phyloP scores from a whole-genome alignment of 2,329 filamentous ascomycete species.

The Chrysoporthe austroafricana region DNA sequence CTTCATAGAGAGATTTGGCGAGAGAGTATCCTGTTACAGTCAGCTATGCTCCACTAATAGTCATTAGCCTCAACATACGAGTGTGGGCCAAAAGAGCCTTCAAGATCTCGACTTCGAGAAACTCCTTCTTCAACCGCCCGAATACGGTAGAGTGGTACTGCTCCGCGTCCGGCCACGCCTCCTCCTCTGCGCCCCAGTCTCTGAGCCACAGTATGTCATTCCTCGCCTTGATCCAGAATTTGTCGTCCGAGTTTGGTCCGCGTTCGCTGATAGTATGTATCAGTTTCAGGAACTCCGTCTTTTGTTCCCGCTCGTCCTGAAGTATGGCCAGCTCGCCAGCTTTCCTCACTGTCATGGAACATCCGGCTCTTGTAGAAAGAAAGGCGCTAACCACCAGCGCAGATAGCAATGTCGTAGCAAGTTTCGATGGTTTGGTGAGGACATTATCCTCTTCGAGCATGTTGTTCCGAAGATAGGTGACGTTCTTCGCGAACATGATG shows the following conservation, averaged over 20 bases:
- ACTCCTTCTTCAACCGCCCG: constrained; percentile 61
- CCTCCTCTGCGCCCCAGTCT: constrained; percentile 66
- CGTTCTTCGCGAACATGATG: constrained; percentile 46
- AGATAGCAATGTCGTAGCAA: constrained; percentile 63
- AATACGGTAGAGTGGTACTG: constrained; percentile 54
- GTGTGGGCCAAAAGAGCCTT: constrained; percentile 66
- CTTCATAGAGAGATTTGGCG: constrained; percentile 65
- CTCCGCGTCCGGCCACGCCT: constrained; percentile 33
- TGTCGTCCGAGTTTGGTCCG: constrained; percentile 62
- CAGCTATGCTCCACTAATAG: constrained; percentile 26
- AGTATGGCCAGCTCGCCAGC: constrained; percentile 68
- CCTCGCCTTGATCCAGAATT: constrained; percentile 64
- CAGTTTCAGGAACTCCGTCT: constrained; percentile 60
- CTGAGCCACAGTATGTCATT: constrained; percentile 74
- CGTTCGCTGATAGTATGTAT: constrained; percentile 56
- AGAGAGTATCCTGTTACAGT: constrained; percentile 60
- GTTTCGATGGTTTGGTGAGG: constrained; percentile 63
- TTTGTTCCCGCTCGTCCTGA: constrained; percentile 67
- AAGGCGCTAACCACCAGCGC: constrained; percentile 66
- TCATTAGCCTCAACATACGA: constrained; percentile 49
- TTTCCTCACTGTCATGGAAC: constrained; percentile 54
- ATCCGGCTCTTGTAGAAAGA: constrained; percentile 56
- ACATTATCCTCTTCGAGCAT: constrained; percentile 64
- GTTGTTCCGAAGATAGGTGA: constrained; percentile 51
- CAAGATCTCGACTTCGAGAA: constrained; percentile 72